Conservation (phyloP, 2,329 filamentous ascomycete genomes). For the Arthrobotrys sinensis region DNA sequence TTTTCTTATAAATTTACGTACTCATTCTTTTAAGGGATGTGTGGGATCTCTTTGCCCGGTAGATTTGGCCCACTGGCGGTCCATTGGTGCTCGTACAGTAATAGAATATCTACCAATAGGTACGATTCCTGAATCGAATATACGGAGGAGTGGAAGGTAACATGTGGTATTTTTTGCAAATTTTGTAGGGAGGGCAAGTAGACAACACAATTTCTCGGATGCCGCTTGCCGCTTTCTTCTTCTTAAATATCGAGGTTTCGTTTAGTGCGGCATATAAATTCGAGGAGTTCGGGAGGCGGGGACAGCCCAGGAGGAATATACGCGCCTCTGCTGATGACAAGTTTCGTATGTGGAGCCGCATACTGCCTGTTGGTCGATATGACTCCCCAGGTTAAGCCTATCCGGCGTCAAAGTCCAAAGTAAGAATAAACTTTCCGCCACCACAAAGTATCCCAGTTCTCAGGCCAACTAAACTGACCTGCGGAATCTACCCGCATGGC, state of each 20-base stretch:
- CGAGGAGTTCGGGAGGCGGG: too few relatives aligned
- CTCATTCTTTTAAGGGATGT: too few relatives aligned
- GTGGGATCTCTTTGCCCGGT: too few relatives aligned
- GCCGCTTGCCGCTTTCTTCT: not conserved
- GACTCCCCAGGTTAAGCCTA: not conserved
- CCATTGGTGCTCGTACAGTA: too few relatives aligned
- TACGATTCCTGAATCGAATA: not conserved
- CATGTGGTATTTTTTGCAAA: slow-evolving; percentile 21
- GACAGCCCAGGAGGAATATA: not conserved
- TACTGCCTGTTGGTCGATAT: not conserved
- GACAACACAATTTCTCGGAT: not conserved
- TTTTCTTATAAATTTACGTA: too few relatives aligned
- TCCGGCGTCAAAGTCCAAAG: not conserved
- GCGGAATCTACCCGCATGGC: slow-evolving; percentile 20
- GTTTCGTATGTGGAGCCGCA: not conserved
- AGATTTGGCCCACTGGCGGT: too few relatives aligned
- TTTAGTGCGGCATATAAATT: too few relatives aligned
- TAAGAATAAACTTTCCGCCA: slow-evolving; percentile 32
- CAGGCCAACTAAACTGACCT: slow-evolving; percentile 4
- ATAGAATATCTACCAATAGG: too few relatives aligned
- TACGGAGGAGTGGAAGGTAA: not conserved
- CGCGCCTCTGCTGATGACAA: not conserved
- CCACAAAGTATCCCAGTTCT: not conserved
- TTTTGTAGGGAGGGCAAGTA: not conserved
- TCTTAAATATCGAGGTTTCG: not conserved